A percentile compares a stretch with the other conserved stretches of the same genome.
These are phyloP conservation scores for Luzula sylvatica DNA, from an alignment of 176 grass and related monocot genomes.

Conservation along the genomic window DNA sequence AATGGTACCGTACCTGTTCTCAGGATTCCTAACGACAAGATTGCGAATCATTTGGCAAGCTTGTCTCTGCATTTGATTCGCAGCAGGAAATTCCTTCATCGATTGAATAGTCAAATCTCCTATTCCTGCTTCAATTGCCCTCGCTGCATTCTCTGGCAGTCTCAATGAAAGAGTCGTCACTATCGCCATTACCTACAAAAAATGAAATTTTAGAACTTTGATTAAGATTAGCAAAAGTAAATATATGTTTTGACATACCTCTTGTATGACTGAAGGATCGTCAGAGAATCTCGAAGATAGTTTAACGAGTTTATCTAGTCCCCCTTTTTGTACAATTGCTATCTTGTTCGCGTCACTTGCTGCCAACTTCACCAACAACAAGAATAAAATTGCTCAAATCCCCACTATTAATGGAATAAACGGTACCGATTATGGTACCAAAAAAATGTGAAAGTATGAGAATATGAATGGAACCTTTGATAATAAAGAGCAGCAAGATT, in stretches of 20 bases:
- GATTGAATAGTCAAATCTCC: constrained; percentile 56
- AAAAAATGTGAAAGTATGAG: constrained; percentile 13
- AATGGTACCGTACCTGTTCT: constrained; percentile 50
- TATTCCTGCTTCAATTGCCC: constrained; percentile 50
- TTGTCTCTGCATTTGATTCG: constrained; percentile 70
- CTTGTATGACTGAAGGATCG: constrained; percentile 69
- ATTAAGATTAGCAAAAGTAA: not conserved
- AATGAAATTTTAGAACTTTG: not conserved
- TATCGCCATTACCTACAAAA: constrained; percentile 68
- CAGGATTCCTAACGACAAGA: constrained; percentile 81
- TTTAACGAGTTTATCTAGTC: constrained; percentile 57
- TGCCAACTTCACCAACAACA: constrained; percentile 47
- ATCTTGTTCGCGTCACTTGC: constrained; percentile 81
- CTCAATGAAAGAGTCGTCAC: constrained; percentile 66
- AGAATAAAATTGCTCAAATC: constrained; percentile 18
- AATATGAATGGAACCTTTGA: constrained; percentile 49
- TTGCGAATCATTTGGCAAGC: constrained; percentile 94
- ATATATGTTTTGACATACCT: constrained; percentile 36
- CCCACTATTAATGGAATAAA: too few relatives aligned
- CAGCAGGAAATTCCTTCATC: constrained; percentile 63
- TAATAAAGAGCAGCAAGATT: constrained; percentile 72
- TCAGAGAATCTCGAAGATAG: constrained; percentile 67
- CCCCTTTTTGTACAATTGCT: constrained; percentile 61
- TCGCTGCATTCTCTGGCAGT: constrained; percentile 72
- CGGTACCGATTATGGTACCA: too few relatives aligned